Conservation (phyloP, 352 stramenopile genomes). For the Phytophthora palmivora region DNA sequence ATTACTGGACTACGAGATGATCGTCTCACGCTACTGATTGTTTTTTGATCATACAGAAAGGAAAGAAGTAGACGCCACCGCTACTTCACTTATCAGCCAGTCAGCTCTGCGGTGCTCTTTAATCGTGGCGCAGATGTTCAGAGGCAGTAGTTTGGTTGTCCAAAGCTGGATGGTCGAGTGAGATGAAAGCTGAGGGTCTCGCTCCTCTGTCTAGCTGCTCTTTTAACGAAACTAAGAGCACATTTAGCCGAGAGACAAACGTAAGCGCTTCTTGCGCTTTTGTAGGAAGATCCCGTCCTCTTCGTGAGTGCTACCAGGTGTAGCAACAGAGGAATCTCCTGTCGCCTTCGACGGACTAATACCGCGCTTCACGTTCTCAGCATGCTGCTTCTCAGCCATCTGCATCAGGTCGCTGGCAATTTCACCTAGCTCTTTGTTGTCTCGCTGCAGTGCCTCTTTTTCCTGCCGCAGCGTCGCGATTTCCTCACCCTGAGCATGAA, state of each 20-base stretch:
- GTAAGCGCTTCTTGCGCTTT: conserved; percentile 51
- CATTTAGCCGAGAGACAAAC: conserved; percentile 45
- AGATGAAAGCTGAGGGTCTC: conserved; percentile 13
- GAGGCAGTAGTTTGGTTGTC: conserved; percentile 28
- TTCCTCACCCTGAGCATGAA: conserved; percentile 53
- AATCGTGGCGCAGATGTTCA: conserved; percentile 17
- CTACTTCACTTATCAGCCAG: conserved; percentile 28
- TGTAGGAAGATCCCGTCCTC: conserved; percentile 44
- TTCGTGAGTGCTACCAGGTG: conserved; percentile 22
- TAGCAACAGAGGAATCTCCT: conserved; percentile 7
- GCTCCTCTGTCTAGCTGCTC: conserved; percentile 24
- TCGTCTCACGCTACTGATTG: conserved; percentile 13
- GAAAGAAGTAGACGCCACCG: conserved; percentile 45
- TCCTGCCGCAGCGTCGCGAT: conserved; percentile 41
- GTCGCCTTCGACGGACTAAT: conserved; percentile 39
- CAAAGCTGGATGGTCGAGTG: conserved; percentile 21
- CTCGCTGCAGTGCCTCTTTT: conserved; percentile 44
- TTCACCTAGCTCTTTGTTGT: conserved; percentile 64
- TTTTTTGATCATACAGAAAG: conserved; percentile 41
- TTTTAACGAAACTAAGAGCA: conserved; percentile 29
- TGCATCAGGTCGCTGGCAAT: conserved; percentile 76
- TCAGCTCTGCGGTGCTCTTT: conserved; percentile 18
- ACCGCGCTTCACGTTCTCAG: conserved; percentile 35
- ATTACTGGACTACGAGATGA: conserved; percentile 9
- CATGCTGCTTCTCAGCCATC: conserved; percentile 66